A percentile compares a stretch with the other conserved stretches of the same genome.
Evolutionary conservation across 2,329 filamentous ascomycete genomes (phyloP).

Genomic region (Epichloe elymi): DNA sequence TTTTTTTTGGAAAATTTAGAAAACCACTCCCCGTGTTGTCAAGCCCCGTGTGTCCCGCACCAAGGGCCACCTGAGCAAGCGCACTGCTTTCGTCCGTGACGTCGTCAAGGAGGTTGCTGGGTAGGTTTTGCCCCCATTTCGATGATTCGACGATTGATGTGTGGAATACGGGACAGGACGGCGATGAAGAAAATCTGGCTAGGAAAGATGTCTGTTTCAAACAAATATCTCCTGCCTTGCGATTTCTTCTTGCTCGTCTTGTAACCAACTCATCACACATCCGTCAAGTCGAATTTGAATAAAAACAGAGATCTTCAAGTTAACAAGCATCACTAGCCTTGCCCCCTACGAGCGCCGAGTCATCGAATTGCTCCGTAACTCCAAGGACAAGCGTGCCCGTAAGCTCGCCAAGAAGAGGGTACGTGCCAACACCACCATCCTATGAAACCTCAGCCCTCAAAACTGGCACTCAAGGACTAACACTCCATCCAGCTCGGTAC

Average conservation of each 20-base stretch:
- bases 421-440: conserved; percentile 27
- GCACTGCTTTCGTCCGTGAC: conserved; percentile 91
- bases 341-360: conserved; percentile 96
- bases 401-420: conserved; percentile 99
- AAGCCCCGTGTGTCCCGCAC: conserved; percentile 71
- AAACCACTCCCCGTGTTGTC: conserved; percentile 66
- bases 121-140: conserved; percentile 36
- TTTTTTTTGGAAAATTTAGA: conserved; percentile 37
- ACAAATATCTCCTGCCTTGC: background rate
- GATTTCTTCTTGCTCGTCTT: background rate
- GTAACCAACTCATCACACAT: background rate
- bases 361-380: conserved; percentile 97
- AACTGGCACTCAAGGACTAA: conserved; percentile 13
- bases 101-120: conserved; percentile 97
- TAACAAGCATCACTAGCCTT: conserved; percentile 37
- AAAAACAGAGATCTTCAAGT: background rate
- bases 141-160: background rate
- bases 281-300: background rate
- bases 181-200: no score
- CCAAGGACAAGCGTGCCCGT: conserved; percentile 96
- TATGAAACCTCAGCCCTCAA: background rate
- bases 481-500: conserved; percentile 64
- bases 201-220: no score
- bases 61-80: conserved; percentile 95
- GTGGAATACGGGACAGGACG: no score